Evolutionary conservation across 2,329 filamentous ascomycete species (phyloP).

Genomic region (Cadophora sp.): DNA sequence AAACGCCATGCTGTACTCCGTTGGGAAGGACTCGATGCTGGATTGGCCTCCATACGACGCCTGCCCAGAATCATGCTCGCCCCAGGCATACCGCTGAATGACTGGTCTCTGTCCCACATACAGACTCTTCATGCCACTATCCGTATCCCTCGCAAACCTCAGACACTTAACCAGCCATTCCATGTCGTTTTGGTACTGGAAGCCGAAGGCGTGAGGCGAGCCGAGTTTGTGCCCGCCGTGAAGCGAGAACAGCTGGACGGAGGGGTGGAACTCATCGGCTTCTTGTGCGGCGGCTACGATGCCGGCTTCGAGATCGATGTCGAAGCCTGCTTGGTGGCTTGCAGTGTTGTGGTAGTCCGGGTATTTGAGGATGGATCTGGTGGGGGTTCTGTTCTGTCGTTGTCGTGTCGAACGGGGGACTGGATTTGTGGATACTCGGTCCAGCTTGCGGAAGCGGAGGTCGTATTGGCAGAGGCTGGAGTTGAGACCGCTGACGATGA

Average conservation of each 20-base stretch:
- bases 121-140: conserved; percentile 35
- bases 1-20: background rate
- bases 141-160: conserved; percentile 34
- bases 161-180: conserved; percentile 30
- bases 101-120: conserved; percentile 22
- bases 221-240: conserved; percentile 33
- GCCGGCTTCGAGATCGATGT: conserved; percentile 55
- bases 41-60: background rate
- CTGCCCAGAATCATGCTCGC: conserved; percentile 3
- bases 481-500: conserved; percentile 60
- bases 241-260: conserved; percentile 40
- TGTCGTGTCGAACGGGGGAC: background rate
- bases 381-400: conserved; percentile 13
- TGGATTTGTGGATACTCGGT: background rate
- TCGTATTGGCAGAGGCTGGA: conserved; percentile 63
- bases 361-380: conserved; percentile 55
- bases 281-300: conserved; percentile 60
- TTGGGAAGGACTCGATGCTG: background rate
- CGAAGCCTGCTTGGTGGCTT: conserved; percentile 58
- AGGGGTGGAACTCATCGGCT: conserved; percentile 21
- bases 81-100: conserved; percentile 23
- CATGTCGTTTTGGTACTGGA: background rate
- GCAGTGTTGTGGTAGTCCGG: conserved; percentile 57
- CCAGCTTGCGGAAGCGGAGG: conserved; percentile 51
- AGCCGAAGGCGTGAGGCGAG: conserved; percentile 7